These are phyloP conservation scores for Digitaria exilis DNA, from an alignment of 202 grass and related monocot species.

Conservation along the genomic window DNA sequence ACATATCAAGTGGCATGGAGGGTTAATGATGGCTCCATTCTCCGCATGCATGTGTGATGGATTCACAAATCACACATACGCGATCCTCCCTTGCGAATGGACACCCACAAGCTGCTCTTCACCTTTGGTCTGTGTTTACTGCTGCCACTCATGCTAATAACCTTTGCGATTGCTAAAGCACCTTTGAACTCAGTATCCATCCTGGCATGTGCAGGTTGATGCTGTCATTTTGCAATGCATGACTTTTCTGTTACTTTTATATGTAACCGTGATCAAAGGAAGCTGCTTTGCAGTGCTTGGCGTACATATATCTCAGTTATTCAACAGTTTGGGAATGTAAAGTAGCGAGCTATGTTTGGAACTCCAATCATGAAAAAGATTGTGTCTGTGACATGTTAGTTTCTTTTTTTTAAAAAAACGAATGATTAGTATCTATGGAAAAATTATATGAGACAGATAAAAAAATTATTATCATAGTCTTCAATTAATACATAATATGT, in stretches of 20 bases:
- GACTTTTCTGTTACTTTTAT: neutral
- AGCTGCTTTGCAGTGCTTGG: neutral
- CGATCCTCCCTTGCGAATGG: neutral
- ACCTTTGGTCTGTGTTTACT: conserved; percentile 2
- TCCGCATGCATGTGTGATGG: neutral
- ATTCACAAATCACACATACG: neutral
- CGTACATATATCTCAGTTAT: neutral
- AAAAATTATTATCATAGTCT: neutral
- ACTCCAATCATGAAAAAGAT: neutral
- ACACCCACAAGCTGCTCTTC: neutral
- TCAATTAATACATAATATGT: too few species aligned
- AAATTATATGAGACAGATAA: neutral
- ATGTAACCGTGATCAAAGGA: neutral
- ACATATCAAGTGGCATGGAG: neutral
- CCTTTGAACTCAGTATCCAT: conserved; percentile 21
- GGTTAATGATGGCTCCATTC: neutral
- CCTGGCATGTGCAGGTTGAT: conserved; percentile 7
- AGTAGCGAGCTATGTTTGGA: neutral
- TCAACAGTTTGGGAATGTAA: neutral
- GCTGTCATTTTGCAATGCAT: neutral
- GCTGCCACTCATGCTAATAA: neutral
- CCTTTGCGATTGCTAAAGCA: conserved; percentile 6
- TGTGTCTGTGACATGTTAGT: neutral
- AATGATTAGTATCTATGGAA: neutral
- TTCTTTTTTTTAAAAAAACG: too few species aligned